phyloP scores from a whole-genome alignment of 345 rosid genomes.

The Punica granatum region DNA sequence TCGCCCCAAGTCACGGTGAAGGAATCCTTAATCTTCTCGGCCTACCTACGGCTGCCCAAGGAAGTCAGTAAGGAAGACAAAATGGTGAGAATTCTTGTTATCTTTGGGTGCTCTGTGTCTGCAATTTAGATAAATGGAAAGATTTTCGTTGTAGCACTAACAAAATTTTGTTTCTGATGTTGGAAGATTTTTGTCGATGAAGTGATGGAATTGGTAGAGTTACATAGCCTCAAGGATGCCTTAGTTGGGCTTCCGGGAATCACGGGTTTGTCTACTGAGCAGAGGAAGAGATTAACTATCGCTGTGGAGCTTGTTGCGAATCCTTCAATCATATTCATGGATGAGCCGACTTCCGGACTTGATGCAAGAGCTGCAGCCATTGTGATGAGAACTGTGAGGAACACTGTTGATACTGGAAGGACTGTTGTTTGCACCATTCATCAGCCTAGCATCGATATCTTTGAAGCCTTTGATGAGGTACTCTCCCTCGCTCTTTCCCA shows the following conservation, averaged over 20 bases:
- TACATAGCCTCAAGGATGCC: slow-evolving; percentile 30
- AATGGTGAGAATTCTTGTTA: slow-evolving; percentile 36
- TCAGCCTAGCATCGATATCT: slow-evolving; percentile 53
- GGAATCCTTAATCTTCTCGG: slow-evolving; percentile 84
- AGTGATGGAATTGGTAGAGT: slow-evolving; percentile 43
- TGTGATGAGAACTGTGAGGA: slow-evolving; percentile 49
- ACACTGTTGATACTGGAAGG: slow-evolving; percentile 48
- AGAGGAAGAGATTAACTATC: slow-evolving; percentile 48
- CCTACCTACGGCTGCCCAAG: slow-evolving; percentile 73
- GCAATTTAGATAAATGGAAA: background rate
- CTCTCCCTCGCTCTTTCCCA: background rate
- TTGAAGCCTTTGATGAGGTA: slow-evolving; percentile 54
- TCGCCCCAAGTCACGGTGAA: slow-evolving; percentile 82
- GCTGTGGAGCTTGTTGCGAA: slow-evolving; percentile 59
- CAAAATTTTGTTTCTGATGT: background rate
- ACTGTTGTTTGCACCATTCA: slow-evolving; percentile 58
- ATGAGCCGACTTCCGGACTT: slow-evolving; percentile 51
- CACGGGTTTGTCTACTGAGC: slow-evolving; percentile 47
- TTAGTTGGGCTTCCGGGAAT: slow-evolving; percentile 47
- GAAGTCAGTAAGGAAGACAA: slow-evolving; percentile 70
- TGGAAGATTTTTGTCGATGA: slow-evolving; percentile 43
- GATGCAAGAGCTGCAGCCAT: slow-evolving; percentile 59
- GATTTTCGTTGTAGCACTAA: background rate
- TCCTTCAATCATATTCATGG: slow-evolving; percentile 60
- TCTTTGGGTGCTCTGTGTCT: background rate